Conservation (phyloP, 2,329 filamentous ascomycete species). For the Talaromyces sp. region DNA sequence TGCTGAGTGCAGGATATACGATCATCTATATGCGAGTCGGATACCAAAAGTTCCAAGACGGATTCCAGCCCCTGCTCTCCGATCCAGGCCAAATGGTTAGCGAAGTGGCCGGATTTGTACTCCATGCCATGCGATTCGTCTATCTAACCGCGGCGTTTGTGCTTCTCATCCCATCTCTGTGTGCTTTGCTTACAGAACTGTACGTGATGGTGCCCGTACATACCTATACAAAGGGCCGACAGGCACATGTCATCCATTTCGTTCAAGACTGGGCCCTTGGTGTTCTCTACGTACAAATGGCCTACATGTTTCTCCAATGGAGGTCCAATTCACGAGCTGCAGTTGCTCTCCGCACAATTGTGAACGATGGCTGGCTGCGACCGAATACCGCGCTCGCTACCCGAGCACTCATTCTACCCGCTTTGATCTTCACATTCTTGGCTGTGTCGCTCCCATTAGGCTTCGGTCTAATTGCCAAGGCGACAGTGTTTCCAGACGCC, state of each 20-base stretch:
- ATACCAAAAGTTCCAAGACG: constrained; percentile 21
- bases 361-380: constrained; percentile 68
- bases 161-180: constrained; percentile 73
- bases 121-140: constrained; percentile 49
- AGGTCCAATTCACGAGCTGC: constrained; percentile 67
- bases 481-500: constrained; percentile 32
- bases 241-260: constrained; percentile 59
- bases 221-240: constrained; percentile 56
- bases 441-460: constrained; percentile 62
- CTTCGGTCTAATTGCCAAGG: constrained; percentile 51
- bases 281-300: constrained; percentile 81
- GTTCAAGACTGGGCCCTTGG: constrained; percentile 94
- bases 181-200: constrained; percentile 75
- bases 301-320: constrained; percentile 62
- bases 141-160: constrained; percentile 74
- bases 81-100: constrained; percentile 28
- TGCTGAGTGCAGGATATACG: constrained; percentile 64
- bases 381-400: constrained; percentile 77
- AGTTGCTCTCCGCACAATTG: constrained; percentile 66
- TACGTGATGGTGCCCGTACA: constrained; percentile 85
- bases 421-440: constrained; percentile 54
- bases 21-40: constrained; percentile 44
- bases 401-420: constrained; percentile 78
- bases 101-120: constrained; percentile 16
- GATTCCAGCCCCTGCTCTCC: constrained; percentile 24